phyloP scores from a whole-genome alignment of 108 stramenopile species.

The Fragilaria radians region DNA sequence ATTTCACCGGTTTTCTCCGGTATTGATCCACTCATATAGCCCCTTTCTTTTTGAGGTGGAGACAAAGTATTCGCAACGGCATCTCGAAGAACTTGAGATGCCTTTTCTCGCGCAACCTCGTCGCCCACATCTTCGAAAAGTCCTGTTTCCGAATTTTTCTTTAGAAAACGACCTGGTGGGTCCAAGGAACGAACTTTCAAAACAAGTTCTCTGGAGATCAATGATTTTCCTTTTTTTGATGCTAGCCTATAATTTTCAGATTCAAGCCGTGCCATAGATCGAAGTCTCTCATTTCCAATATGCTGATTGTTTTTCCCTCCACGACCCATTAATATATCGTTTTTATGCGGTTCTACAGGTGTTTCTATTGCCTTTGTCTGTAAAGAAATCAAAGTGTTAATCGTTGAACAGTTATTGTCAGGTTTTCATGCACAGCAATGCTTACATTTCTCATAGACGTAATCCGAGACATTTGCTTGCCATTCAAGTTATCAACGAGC shows the following conservation, averaged over 20 bases:
- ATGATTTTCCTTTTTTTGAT: constrained; percentile 53
- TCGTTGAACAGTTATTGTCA: too few species aligned
- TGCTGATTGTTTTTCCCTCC: constrained; percentile 71
- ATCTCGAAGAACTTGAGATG: constrained; percentile 72
- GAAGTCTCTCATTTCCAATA: constrained; percentile 58
- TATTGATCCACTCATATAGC: neutral
- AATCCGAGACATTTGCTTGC: neutral
- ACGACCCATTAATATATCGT: constrained; percentile 52
- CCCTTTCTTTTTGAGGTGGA: neutral
- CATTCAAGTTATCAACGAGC: neutral
- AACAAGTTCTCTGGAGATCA: constrained; percentile 41
- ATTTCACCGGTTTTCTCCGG: neutral
- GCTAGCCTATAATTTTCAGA: constrained; percentile 26
- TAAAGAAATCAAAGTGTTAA: neutral
- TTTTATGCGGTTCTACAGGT: constrained; percentile 20
- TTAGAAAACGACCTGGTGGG: constrained; percentile 56
- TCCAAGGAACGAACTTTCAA: constrained; percentile 29
- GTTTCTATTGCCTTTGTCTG: neutral
- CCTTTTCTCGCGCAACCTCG: constrained; percentile 62
- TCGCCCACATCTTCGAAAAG: constrained; percentile 61
- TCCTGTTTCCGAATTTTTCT: constrained; percentile 26
- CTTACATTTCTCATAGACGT: neutral
- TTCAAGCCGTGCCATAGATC: constrained; percentile 31
- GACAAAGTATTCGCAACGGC: constrained; percentile 24
- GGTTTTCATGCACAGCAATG: neutral